Evolutionary conservation across 345 rosid species (phyloP).

Genomic region (Pistacia integerrima): DNA sequence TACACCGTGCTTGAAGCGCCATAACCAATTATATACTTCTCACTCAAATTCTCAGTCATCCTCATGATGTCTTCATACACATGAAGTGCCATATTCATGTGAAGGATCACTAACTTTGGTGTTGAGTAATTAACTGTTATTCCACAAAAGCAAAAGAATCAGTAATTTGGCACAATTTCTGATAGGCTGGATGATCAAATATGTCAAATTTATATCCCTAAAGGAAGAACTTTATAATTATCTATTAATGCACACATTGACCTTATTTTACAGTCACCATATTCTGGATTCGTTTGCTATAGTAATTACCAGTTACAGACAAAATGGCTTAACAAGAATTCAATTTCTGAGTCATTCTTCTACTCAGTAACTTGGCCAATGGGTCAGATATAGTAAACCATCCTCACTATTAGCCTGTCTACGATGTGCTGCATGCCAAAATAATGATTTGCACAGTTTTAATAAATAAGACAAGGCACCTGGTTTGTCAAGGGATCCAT

Average conservation of each 20-base stretch:
- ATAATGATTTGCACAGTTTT: not conserved
- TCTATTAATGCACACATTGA: conserved; percentile 5
- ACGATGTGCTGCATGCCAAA: not conserved
- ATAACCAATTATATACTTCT: conserved; percentile 80
- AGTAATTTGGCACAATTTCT: not conserved
- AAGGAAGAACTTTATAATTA: not conserved
- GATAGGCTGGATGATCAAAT: not conserved
- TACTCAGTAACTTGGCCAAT: not conserved
- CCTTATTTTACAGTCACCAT: not conserved
- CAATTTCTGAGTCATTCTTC: not conserved
- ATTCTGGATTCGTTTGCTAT: not conserved
- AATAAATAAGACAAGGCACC: conserved; percentile 38
- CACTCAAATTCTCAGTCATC: conserved; percentile 95
- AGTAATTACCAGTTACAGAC: not conserved
- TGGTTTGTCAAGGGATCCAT: conserved; percentile 89
- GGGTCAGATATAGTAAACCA: not conserved
- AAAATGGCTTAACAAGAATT: not conserved
- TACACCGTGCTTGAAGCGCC: conserved; percentile 97
- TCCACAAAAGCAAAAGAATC: conserved; percentile 10
- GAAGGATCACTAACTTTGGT: conserved; percentile 86
- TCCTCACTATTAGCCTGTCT: not conserved
- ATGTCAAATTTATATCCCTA: not conserved
- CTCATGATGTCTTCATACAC: conserved; percentile 97
- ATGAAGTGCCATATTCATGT: conserved; percentile 98
- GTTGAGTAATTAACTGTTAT: conserved; percentile 63